Base-by-base conservation (phyloP, 116 monocot genomes). In the Dioscorea cayenensis region DNA sequence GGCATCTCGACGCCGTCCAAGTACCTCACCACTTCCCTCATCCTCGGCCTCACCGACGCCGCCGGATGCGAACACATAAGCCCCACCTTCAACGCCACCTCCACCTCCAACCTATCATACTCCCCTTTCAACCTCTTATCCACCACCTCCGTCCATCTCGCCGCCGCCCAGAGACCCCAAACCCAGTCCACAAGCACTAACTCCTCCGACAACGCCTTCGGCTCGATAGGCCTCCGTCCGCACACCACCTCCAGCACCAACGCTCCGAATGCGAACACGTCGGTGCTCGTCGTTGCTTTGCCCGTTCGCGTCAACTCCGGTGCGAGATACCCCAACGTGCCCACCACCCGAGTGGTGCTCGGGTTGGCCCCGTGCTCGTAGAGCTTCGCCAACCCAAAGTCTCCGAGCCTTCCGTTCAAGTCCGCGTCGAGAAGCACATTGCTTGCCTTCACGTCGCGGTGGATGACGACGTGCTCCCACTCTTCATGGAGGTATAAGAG, bases 21-120 rank as follows among this genome's bases (percentile, higher is more conserved):
- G 63, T 77, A 84, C 72, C 72, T 36, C 68, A 77, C 76, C 7
- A 87, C 85, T 19, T 83, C 81, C 66, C 83, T 63, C 83, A 87
- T 87, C 8, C 73, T 80, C 28, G 91, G 87, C 76, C 87, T 55
- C 12, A 29, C 36, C 27, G 60, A 25, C 25, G 84, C 27, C 23
- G 64, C 58, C 29, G 84, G 84, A 66, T 87, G 80, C 25, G 84
- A 90, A 72, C 90, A 90, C 72, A 82, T 48, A 25, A 90, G 68
- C 51, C 82, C 87, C 28, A 90, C 77, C 48, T 78, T 84, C 10
- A 90, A 7, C 61, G 55, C 82, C 61, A 80, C 27, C 58, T 73
- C 80, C 28, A 64, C 82, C 71, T 90, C 84, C 27, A 80, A 70
- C 65, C 16, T 51, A 4, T 35, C 11, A 64, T 63, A 87, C 0